Evolutionary conservation across 2,329 filamentous ascomycete species (phyloP).

Genomic region (Exserohilum rostratum): DNA sequence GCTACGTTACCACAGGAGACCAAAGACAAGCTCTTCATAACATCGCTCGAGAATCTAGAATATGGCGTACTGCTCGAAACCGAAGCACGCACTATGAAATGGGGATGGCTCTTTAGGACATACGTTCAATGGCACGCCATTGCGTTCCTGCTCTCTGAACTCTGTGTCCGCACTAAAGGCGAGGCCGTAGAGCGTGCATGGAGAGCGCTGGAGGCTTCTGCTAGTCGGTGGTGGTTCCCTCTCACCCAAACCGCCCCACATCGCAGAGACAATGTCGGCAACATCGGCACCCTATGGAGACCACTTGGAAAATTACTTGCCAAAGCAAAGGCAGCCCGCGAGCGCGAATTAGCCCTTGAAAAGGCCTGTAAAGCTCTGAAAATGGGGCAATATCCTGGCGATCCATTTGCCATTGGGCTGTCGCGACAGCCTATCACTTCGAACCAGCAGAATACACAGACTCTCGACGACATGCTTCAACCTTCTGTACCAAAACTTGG

Average conservation of each 20-base stretch:
- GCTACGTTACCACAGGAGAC: slow-evolving; percentile 65
- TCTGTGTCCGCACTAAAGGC: slow-evolving; percentile 63
- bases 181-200: slow-evolving; percentile 66
- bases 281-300: slow-evolving; percentile 58
- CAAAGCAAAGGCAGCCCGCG: slow-evolving; percentile 61
- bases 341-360: slow-evolving; percentile 56
- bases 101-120: slow-evolving; percentile 69
- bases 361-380: slow-evolving; percentile 37
- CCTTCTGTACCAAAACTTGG: slow-evolving; percentile 37
- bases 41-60: slow-evolving; percentile 76
- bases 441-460: slow-evolving; percentile 30
- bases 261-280: slow-evolving; percentile 53
- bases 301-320: slow-evolving; percentile 66
- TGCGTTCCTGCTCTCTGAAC: slow-evolving; percentile 65
- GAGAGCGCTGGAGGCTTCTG: slow-evolving; percentile 60
- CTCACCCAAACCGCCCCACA: slow-evolving; percentile 29
- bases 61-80: slow-evolving; percentile 70
- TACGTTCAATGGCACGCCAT: slow-evolving; percentile 71
- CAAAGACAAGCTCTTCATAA: slow-evolving; percentile 72
- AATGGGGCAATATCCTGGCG: slow-evolving; percentile 24
- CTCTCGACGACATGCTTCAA: slow-evolving; percentile 39
- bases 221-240: slow-evolving; percentile 51
- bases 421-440: slow-evolving; percentile 8
- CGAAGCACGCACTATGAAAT: slow-evolving; percentile 66
- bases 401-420: slow-evolving; percentile 10